Evolutionary conservation across 2,329 filamentous ascomycete species (phyloP), one percentile per base, ranked within the genome.

Genomic region (Colletotrichum camelliae): DNA sequence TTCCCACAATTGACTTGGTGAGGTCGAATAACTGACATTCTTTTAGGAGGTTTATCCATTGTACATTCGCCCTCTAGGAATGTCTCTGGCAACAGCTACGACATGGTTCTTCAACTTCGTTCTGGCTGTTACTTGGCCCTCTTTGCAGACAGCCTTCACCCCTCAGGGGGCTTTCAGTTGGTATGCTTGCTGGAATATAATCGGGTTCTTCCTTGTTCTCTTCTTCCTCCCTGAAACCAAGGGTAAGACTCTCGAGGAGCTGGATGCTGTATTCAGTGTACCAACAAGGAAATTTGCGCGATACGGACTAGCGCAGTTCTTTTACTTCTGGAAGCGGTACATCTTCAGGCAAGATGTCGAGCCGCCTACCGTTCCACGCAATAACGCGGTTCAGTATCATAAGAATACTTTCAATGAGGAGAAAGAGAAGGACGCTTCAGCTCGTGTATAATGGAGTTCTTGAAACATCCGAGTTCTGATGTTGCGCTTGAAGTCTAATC

Each of bases 11-110:
- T 8, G 31, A 8, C 31, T 33, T 33, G 7, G 31, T 10, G 9
- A 33, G 31, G 5, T 33, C 31, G 9, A 33, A 33, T 10, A 33
- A 10, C 31, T 33, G 7, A 33, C 31, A 8, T 33, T 33, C 9
- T 33, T 10, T 7, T 33, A 33, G 31, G 31, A 93, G 79, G 90
- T 92, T 16, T 93, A 93, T 79, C 92, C 92, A 6, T 84, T 93
- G 3, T 92, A 93, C 77, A 89, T 93, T 55, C 89, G 92, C 18
- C 87, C 90, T 3, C 86, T 92, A 66, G 91, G 91, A 55, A 93
- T 93, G 91, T 89, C 90, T 2, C 84, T 92, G 0, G 88, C 89
- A 1, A 90, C 88, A 2, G 88, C 88, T 0, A 90, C 88, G 3
- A 89, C 87, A 1, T 90, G 88, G 88, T 84, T 86, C 72, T 88